Conservation (phyloP, 495 filamentous ascomycete species). For the Podospora didyma region DNA sequence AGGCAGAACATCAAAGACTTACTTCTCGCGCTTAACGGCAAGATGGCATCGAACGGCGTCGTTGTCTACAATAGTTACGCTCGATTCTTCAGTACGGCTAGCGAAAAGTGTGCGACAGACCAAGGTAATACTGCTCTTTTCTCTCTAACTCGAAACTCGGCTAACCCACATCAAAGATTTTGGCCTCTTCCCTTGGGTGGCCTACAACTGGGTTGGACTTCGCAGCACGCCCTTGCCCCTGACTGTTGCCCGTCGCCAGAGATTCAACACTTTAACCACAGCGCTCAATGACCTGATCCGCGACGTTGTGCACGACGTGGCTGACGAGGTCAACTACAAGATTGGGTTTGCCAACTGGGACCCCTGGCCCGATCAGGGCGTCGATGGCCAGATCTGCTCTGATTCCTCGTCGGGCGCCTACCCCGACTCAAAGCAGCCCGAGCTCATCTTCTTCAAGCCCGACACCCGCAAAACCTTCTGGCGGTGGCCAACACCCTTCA, state of each 20-base stretch:
- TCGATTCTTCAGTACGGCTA: conserved; percentile 22
- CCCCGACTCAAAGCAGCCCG: conserved; percentile 21
- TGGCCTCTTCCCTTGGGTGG: no score
- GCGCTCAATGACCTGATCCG: conserved; percentile 20
- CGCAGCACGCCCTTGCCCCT: no score
- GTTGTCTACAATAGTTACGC: conserved; percentile 25
- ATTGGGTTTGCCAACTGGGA: conserved; percentile 25
- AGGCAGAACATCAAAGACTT: conserved; percentile 18
- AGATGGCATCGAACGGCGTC: conserved; percentile 22
- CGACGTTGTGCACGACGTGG: conserved; percentile 9
- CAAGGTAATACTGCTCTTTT: no score
- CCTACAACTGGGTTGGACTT: no score
- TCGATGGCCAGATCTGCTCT: conserved; percentile 25
- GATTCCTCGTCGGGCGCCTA: conserved; percentile 11
- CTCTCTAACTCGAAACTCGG: no score
- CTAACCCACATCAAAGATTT: no score
- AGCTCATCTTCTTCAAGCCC: conserved; percentile 22
- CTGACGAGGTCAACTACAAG: neutral
- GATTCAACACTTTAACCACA: conserved; percentile 29
- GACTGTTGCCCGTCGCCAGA: conserved; percentile 41
- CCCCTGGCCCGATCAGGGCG: conserved; percentile 8
- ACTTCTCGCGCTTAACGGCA: conserved; percentile 11
- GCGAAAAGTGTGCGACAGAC: conserved; percentile 23
- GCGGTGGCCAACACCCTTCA: no score
- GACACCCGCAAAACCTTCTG: conserved; percentile 3